Evolutionary conservation across 2,329 filamentous ascomycete species (phyloP), one percentile per base, ranked within the genome.

Genomic region (Calonectria multiphialidica): DNA sequence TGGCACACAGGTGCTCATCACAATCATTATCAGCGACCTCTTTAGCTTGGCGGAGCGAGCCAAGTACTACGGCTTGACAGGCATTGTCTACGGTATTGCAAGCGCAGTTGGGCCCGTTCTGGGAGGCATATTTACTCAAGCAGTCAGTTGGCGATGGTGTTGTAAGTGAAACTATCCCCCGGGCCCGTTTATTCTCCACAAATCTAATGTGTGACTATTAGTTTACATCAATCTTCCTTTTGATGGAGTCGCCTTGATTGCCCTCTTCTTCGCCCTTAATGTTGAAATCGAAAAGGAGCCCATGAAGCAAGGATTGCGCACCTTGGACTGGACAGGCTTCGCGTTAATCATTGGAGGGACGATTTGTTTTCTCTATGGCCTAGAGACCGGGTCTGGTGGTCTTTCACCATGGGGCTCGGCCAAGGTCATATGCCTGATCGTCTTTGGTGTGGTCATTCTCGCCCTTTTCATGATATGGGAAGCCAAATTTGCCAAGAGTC

Each of bases 281-380:
- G 83, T 95, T 37, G 90, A 94, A 80, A 93, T 91, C n/a, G 92
- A 92, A 1, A 88, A 88, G 66, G 94, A 93, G 0, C 88, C 91
- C 0, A 80, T 94, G 3, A 80, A 86, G 53, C 81, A 91, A 45
- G 93, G 93, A 1, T 82, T 95, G 8, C 88, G 89, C 28, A 92
- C 92, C 16, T 87, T 91, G 40, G 90, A 91, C 82, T 91, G 90
- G 90, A 73, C 86, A 0, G 89, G 89, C 37, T 88, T 86, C 68
- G 21, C 87, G 1, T 82, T 88, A 33, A 90, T 97, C 81, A 89
- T 96, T 18, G 93, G 93, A 47, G 94, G 93, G n/a, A 96, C 94
- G 0, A 87, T 97, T 16, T 96, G 97, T 93, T 88, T 98, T 73
- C 90, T 98, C 1, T 91, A 98, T 50, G 95, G 95, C 0, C 90